A percentile compares a stretch with the other conserved stretches of the same genome.
These are phyloP conservation scores for Nakazawaea populi DNA, from an alignment of 805 yeast genomes.

Conservation along the genomic window DNA sequence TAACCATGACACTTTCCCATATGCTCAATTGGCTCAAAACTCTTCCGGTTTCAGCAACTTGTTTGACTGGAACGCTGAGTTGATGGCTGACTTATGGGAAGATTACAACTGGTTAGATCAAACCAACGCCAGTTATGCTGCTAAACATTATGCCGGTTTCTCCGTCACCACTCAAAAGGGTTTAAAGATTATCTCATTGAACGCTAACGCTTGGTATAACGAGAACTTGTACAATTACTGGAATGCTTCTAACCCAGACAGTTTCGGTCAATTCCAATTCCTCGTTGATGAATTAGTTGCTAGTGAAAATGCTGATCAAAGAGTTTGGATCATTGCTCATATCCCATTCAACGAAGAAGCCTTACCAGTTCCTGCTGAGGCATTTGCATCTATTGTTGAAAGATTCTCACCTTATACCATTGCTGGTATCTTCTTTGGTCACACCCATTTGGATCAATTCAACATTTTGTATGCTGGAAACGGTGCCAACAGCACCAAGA, in stretches of 20 bases:
- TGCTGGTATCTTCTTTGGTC: constrained; percentile 67
- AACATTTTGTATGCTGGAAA: constrained; percentile 47
- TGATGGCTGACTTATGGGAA: constrained; percentile 43
- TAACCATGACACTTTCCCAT: constrained; percentile 70
- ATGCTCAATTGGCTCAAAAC: constrained; percentile 59
- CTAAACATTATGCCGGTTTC: constrained; percentile 56
- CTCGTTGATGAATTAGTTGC: constrained; percentile 54
- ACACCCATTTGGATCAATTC: constrained; percentile 67
- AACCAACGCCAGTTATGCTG: constrained; percentile 26
- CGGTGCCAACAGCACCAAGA: constrained; percentile 30
- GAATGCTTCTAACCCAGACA: constrained; percentile 48
- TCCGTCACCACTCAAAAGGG: constrained; percentile 50
- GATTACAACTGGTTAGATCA: constrained; percentile 39
- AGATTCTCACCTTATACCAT: constrained; percentile 66
- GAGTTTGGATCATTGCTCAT: constrained; percentile 70
- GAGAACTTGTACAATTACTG: constrained; percentile 54
- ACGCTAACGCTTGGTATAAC: constrained; percentile 64
- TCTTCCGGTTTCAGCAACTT: constrained; percentile 34
- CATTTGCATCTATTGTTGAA: constrained; percentile 51
- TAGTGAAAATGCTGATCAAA: constrained; percentile 48
- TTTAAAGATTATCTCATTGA: constrained; percentile 53
- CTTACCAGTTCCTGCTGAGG: constrained; percentile 53
- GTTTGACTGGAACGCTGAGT: constrained; percentile 41
- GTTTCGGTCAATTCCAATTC: constrained; percentile 59
- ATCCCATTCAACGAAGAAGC: constrained; percentile 59